Evolutionary conservation across 495 filamentous ascomycete genomes (phyloP).

Genomic region (Lindgomyces ingoldianus): DNA sequence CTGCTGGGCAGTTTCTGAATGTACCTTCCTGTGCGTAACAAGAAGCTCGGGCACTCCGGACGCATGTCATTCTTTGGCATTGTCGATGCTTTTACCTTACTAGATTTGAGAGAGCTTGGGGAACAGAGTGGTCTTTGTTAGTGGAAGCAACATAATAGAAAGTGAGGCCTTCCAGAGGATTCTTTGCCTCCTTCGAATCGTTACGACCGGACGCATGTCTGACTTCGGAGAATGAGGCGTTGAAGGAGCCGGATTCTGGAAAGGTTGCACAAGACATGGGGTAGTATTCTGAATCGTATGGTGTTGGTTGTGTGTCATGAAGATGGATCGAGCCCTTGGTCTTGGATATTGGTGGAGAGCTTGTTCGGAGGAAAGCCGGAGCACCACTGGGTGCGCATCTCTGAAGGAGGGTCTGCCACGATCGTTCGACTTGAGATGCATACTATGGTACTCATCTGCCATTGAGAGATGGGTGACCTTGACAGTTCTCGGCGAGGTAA

Average conservation of each 20-base stretch:
- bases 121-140: slow-evolving; percentile 2
- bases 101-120: slow-evolving; percentile 8
- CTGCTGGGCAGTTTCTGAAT: no score
- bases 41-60: slow-evolving; percentile 6
- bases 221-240: background rate
- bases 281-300: slow-evolving; percentile 5
- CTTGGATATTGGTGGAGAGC: background rate
- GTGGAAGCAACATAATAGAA: background rate
- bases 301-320: no score
- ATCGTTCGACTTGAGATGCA: background rate
- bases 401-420: background rate
- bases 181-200: no score
- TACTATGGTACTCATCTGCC: background rate
- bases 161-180: background rate
- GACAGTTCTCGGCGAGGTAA: no score
- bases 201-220: background rate
- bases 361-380: background rate
- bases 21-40: slow-evolving; percentile 11
- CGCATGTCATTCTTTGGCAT: slow-evolving; percentile 13
- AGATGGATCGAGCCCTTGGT: no score
- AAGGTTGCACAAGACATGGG: background rate
- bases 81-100: no score
- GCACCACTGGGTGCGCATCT: background rate
- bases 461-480: background rate
- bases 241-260: background rate